Evolutionary conservation across 1,284 basidiomycete genomes (phyloP), one percentile per base, ranked within the genome.

Genomic region (Wallemia ichthyophaga): DNA sequence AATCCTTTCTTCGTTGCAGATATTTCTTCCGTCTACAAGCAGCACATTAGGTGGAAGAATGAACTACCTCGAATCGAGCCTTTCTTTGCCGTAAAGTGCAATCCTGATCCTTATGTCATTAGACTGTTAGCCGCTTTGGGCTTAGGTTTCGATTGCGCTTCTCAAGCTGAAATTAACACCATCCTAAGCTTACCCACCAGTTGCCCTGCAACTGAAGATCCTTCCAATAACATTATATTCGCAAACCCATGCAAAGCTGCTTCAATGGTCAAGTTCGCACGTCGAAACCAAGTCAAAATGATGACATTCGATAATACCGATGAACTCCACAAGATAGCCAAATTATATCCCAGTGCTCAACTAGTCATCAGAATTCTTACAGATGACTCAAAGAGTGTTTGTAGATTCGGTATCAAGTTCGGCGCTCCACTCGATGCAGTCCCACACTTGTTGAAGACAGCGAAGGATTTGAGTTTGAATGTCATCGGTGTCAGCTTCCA

Each of bases 241-340:
- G 94, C 94, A 64, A 99, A 98, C 72, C 94, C 94, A 0, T 98
- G 92, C 81, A 98, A 99, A 73, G 87, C 92, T 0, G 76, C 79
- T 7, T 92, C 87, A 7, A 95, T 94, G 71, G 78, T 98, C 64
- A 84, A 88, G 60, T 79, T 80, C 64, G 85, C 94, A 15, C 79
- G 80, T 32, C 78, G 76, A 63, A 71, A 75, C 26, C 82, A 83
- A 25, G 88, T 98, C 57, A 78, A 85, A 66, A 80, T 80, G 72
- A 95, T 95, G 85, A 96, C 92, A 0, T 98, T 99, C 67, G 94
- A 99, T 73, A 99, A 98, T 71, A 78, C 78, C 58, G 94, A 99
- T 71, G 94, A 99, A 70, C 74, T 99, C n/a, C 76, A 85, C 78
- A 99, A 99, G 73, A 80, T 98, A 64, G 81, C 85, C 56, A 80